Conservation (phyloP, 1,284 basidiomycete genomes). For the Pholiota adiposa region DNA sequence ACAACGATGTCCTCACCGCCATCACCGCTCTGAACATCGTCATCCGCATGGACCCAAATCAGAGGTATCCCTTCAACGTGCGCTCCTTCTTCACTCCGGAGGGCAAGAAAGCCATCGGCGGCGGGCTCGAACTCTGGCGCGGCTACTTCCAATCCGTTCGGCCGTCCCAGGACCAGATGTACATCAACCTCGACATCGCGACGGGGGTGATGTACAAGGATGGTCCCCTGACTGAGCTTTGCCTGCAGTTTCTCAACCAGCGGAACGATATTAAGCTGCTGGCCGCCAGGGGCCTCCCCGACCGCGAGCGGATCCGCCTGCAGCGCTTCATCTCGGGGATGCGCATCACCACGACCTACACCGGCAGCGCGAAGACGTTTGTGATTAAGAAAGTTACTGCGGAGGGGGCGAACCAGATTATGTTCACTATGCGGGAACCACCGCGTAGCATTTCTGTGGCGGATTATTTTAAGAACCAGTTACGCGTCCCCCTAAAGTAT, state of each 20-base stretch:
- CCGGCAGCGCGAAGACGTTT: slow-evolving; percentile 30
- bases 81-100: slow-evolving; percentile 74
- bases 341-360: slow-evolving; percentile 46
- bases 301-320: slow-evolving; percentile 58
- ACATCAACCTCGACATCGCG: slow-evolving; percentile 78
- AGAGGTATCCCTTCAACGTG: slow-evolving; percentile 73
- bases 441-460: slow-evolving; percentile 56
- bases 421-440: slow-evolving; percentile 52
- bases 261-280: slow-evolving; percentile 40
- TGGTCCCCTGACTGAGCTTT: slow-evolving; percentile 48
- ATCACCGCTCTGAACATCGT: slow-evolving; percentile 80
- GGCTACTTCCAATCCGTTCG: slow-evolving; percentile 78
- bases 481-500: slow-evolving; percentile 51
- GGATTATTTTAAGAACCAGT: slow-evolving; percentile 55
- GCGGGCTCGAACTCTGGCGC: slow-evolving; percentile 69
- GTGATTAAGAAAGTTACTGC: slow-evolving; percentile 58
- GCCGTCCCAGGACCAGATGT: slow-evolving; percentile 62
- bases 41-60: slow-evolving; percentile 72
- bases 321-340: slow-evolving; percentile 62
- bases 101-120: slow-evolving; percentile 63
- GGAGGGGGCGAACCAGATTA: slow-evolving; percentile 50
- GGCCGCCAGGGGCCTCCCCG: slow-evolving; percentile 47
- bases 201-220: slow-evolving; percentile 74
- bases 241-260: slow-evolving; percentile 52
- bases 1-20: slow-evolving; percentile 69